These are phyloP conservation scores for Pestalotiopsis sp. DNA, from an alignment of 2,329 filamentous ascomycete species.

Conservation along the genomic window DNA sequence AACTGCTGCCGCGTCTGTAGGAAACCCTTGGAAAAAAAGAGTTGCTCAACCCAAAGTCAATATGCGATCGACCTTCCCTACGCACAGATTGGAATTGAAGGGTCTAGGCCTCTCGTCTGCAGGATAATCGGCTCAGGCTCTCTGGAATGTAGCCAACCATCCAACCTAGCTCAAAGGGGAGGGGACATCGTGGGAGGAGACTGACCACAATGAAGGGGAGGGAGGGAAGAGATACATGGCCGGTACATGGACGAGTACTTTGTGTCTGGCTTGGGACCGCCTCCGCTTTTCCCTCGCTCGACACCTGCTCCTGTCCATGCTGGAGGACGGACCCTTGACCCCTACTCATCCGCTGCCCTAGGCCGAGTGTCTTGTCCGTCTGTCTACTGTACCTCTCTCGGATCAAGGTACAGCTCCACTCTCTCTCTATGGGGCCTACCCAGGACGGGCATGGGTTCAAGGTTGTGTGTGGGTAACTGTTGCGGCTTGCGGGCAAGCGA, in stretches of 20 bases:
- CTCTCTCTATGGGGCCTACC: neutral
- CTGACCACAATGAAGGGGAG: neutral
- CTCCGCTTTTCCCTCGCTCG: neutral
- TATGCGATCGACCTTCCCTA: neutral
- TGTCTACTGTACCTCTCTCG: conserved; percentile 6
- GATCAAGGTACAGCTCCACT: conserved; percentile 11
- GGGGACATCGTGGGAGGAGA: neutral
- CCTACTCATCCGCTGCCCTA: conserved; percentile 11
- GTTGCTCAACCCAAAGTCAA: neutral
- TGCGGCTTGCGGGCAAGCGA: conserved; percentile 17
- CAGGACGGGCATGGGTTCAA: conserved; percentile 10
- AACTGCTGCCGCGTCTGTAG: neutral
- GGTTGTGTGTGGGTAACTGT: conserved; percentile 3
- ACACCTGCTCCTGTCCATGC: neutral
- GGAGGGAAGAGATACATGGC: conserved; percentile 6
- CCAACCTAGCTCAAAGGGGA: neutral
- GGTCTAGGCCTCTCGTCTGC: neutral
- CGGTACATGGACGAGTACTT: conserved; percentile 6
- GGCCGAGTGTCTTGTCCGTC: neutral
- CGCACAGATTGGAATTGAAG: neutral
- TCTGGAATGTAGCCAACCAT: neutral
- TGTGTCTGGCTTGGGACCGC: neutral
- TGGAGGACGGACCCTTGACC: conserved; percentile 6
- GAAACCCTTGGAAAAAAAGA: neutral
- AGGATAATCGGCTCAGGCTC: conserved; percentile 1